These are phyloP conservation scores for Kondoa subrosea DNA, from an alignment of 768 basidiomycete genomes.

Conservation along the genomic window DNA sequence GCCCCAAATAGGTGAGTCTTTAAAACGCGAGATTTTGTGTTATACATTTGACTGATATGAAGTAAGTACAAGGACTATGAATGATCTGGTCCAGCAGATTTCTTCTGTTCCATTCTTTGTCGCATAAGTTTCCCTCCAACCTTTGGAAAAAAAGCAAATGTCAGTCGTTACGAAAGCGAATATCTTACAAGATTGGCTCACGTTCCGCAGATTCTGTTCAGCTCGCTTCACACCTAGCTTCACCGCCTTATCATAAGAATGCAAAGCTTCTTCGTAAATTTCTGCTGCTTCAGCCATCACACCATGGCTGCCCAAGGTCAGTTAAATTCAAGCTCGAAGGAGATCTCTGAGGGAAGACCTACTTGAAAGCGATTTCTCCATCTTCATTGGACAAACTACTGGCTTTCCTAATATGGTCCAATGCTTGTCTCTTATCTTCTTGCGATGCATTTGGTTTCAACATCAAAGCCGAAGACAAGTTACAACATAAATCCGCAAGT, in stretches of 20 bases:
- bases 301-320: not conserved
- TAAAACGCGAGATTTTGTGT: too few species aligned
- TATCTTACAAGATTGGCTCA: conserved; percentile 20
- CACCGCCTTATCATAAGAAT: conserved; percentile 31
- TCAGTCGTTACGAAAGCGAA: not conserved
- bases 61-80: too few species aligned
- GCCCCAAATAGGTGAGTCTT: too few species aligned
- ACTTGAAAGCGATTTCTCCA: not conserved
- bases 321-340: not conserved
- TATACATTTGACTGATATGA: too few species aligned
- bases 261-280: conserved; percentile 29
- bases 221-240: conserved; percentile 33
- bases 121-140: not conserved
- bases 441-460: not conserved
- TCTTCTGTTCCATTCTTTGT: not conserved
- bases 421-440: not conserved
- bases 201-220: conserved; percentile 32
- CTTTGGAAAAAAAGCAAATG: not conserved
- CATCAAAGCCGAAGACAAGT: not conserved
- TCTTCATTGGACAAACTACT: not conserved
- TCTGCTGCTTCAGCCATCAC: not conserved
- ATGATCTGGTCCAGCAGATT: not conserved
- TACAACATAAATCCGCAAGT: not conserved
- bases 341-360: not conserved
- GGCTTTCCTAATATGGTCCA: not conserved